A percentile compares a stretch with the other conserved stretches of the same genome.
Evolutionary conservation across 306 rosid genomes (phyloP).

Genomic region (Ochetophila trinervis): DNA sequence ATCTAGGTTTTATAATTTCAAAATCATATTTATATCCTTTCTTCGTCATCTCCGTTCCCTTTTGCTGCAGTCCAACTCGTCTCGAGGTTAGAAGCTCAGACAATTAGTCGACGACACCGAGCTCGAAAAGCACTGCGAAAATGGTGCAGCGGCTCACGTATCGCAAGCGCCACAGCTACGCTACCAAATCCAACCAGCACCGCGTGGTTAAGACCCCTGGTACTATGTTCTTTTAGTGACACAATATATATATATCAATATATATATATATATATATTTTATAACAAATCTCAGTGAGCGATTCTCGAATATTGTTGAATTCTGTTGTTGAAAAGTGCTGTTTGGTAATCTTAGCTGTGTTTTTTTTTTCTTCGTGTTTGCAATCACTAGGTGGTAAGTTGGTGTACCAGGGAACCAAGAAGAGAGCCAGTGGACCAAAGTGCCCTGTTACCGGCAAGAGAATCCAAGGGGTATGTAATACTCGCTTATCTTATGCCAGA

Average conservation of each 20-base stretch:
- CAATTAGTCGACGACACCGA: background rate
- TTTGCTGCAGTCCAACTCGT: constrained; percentile 5
- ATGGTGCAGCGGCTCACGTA: constrained; percentile 91
- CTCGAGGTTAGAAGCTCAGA: background rate
- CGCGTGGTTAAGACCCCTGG: constrained; percentile 86
- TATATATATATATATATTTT: background rate
- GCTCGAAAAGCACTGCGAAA: constrained; percentile 10
- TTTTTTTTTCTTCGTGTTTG: background rate
- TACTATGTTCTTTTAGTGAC: constrained; percentile 7
- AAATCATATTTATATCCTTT: constrained; percentile 19
- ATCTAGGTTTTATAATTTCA: constrained; percentile 34
- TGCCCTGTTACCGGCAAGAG: constrained; percentile 95
- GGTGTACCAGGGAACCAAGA: constrained; percentile 79
- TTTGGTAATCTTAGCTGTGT: background rate
- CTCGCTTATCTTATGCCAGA: background rate
- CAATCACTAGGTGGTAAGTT: constrained; percentile 64
- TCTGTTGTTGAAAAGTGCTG: background rate
- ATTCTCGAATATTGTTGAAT: background rate
- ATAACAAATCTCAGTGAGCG: background rate
- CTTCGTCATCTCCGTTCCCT: accelerated
- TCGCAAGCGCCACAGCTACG: constrained; percentile 76
- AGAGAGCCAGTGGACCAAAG: constrained; percentile 93
- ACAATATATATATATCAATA: background rate
- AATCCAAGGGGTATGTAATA: constrained; percentile 71
- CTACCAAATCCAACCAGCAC: constrained; percentile 88